phyloP scores from a whole-genome alignment of 495 filamentous ascomycete species.

The Elaphomyces granulatus region DNA sequence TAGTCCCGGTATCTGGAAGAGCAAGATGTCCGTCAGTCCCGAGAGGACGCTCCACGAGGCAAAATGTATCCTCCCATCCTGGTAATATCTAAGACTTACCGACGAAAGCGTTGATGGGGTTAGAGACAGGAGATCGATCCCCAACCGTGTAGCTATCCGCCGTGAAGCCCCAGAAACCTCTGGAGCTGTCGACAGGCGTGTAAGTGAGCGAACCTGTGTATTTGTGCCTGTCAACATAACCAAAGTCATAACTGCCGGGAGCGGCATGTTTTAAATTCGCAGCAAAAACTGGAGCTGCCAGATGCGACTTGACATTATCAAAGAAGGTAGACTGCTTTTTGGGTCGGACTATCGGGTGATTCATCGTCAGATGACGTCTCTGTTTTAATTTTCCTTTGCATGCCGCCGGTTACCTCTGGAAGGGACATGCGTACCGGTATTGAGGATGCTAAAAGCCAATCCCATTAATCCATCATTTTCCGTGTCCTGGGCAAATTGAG shows the following conservation, averaged over 20 bases:
- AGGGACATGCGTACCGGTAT: slow-evolving; percentile 32
- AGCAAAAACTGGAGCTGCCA: slow-evolving; percentile 52
- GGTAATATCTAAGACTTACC: background rate
- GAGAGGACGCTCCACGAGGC: too few species aligned
- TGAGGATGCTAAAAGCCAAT: slow-evolving; percentile 55
- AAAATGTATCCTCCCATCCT: too few species aligned
- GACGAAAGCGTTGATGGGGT: background rate
- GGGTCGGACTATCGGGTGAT: slow-evolving; percentile 35
- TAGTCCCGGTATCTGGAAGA: slow-evolving; percentile 55
- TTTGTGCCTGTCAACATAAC: slow-evolving; percentile 48
- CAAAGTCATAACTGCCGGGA: slow-evolving; percentile 61
- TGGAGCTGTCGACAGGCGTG: slow-evolving; percentile 36
- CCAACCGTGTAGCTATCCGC: slow-evolving; percentile 48
- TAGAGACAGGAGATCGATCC: slow-evolving; percentile 1
- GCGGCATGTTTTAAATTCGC: slow-evolving; percentile 48
- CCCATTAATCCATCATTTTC: slow-evolving; percentile 59
- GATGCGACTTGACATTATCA: slow-evolving; percentile 45
- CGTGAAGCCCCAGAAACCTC: slow-evolving; percentile 63
- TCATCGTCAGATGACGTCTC: too few species aligned
- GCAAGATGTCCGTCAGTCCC: too few species aligned
- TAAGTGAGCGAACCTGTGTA: slow-evolving; percentile 28
- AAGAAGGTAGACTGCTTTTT: slow-evolving; percentile 53
- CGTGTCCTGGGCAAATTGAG: slow-evolving; percentile 41
- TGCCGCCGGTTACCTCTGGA: too few species aligned
- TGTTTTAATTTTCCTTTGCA: too few species aligned